Base-by-base conservation (phyloP, 352 stramenopile species). In the Peronosclerospora sorghi region DNA sequence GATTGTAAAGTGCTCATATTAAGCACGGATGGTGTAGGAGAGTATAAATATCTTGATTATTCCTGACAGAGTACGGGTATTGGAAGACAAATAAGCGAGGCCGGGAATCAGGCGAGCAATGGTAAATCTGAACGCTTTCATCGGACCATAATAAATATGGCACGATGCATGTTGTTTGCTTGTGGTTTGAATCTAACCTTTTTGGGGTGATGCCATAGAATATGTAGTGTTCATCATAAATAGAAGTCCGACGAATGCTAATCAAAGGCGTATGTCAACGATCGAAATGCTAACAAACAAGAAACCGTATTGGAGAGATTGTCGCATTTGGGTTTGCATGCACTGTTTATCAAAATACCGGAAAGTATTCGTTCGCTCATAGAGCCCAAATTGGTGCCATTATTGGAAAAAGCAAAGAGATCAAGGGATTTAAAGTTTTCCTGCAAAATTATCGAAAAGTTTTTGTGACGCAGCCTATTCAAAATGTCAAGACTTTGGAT, bases 201-300 rank as follows among this genome's bases (percentile, higher is more conserved):
- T 58, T 19, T 65, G 56, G 46, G 46, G 52, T 0, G 41, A 67
- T 10, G 54, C 59, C 0, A 55, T 47, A 0, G 40, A 73, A 8
- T 68, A 67, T 17, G 52, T 42, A 0, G 40, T 34, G 0, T 69
- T 65, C 34, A 40, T 73, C 0, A 15, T 68, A 8, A 73, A 65
- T 18, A 12, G 54, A 0, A 45, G 40, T 7, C 45, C 62, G 0
- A 68, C 47, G 0, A 35, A 32, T 0, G 29, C 54, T 0, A 73
- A 73, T 7, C 7, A 42, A 0, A 29, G 34, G 0, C 37, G 32
- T 4, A 26, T 1, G 0, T 56, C 27, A 4, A 32, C 49, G 0
- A 7, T 63, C 0, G 23, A 63, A n/a, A 3, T 59, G 1, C 21
- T 59, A 0, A 44, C 34, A 0, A 43, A 32, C 15, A 36, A 14